These are phyloP conservation scores for Sinapis alba DNA, from an alignment of 441 rosid genomes.

Conservation along the genomic window DNA sequence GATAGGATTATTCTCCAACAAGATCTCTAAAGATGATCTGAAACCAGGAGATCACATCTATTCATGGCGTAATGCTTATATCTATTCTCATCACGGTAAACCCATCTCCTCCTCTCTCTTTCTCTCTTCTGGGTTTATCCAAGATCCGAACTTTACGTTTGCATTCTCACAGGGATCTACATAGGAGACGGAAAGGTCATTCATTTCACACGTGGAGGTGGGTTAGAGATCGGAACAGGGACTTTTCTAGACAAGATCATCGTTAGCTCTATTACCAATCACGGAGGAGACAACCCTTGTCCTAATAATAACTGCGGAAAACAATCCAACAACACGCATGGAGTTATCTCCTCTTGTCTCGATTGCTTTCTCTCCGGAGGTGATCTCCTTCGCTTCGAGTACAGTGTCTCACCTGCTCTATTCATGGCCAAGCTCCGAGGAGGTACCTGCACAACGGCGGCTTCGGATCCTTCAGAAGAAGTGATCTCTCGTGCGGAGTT, in stretches of 20 bases:
- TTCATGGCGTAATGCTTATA: not conserved
- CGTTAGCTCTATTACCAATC: conserved; percentile 49
- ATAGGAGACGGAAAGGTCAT: conserved; percentile 49
- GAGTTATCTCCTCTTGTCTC: conserved; percentile 67
- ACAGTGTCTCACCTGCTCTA: conserved; percentile 47
- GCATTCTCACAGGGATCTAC: not conserved
- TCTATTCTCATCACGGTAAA: not conserved
- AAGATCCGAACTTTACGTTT: not conserved
- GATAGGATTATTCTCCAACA: not conserved
- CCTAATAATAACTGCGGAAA: conserved; percentile 47
- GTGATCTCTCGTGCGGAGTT: conserved; percentile 58
- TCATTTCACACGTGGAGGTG: conserved; percentile 75
- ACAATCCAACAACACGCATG: conserved; percentile 45
- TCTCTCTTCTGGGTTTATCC: not conserved
- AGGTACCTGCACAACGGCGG: conserved; percentile 75
- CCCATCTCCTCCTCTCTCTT: not conserved
- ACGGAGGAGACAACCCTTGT: conserved; percentile 47
- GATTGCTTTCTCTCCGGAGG: conserved; percentile 65
- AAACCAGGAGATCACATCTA: not conserved
- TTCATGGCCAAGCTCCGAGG: conserved; percentile 70
- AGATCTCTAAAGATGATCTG: not conserved
- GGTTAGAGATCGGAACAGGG: conserved; percentile 68
- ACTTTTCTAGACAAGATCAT: conserved; percentile 58
- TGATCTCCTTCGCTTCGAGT: conserved; percentile 56
- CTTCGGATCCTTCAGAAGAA: conserved; percentile 57